These are phyloP conservation scores for Candida dendrica DNA, from an alignment of 805 yeast species.

Conservation along the genomic window DNA sequence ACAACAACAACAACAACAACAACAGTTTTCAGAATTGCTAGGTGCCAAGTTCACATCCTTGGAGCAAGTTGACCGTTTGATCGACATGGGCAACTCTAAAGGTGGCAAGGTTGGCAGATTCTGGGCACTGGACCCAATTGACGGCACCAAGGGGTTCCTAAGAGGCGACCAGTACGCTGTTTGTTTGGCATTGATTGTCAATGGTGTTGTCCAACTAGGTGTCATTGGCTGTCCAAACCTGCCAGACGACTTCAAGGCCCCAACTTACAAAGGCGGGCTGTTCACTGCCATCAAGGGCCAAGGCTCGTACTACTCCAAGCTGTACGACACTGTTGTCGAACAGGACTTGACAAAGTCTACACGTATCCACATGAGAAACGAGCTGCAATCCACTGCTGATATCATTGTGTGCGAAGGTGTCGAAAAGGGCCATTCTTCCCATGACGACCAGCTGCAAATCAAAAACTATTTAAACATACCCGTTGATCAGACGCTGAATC, in stretches of 20 bases:
- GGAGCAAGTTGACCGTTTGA: conserved; percentile 49
- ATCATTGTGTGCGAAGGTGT: conserved; percentile 86
- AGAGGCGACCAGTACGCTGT: conserved; percentile 97
- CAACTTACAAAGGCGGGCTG: conserved; percentile 56
- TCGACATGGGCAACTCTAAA: conserved; percentile 71
- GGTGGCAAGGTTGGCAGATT: conserved; percentile 80
- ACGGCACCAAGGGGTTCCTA: conserved; percentile 94
- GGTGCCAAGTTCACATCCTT: conserved; percentile 35
- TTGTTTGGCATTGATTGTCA: conserved; percentile 82
- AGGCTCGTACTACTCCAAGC: conserved; percentile 49
- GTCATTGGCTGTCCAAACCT: conserved; percentile 96
- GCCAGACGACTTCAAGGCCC: conserved; percentile 30
- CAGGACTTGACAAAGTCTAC: conserved; percentile 25
- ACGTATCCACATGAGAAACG: conserved; percentile 46
- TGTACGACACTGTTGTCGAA: conserved; percentile 27
- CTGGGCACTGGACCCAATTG: conserved; percentile 98
- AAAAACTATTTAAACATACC: conserved; percentile 58
- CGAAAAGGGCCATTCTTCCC: conserved; percentile 92
- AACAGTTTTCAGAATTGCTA: conserved; percentile 5
- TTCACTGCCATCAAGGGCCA: conserved; percentile 61
- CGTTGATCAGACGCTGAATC: conserved; percentile 53
- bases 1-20: no score
- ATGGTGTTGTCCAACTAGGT: conserved; percentile 81
- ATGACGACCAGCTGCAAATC: conserved; percentile 72
- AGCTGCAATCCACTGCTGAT: conserved; percentile 33